phyloP scores from a whole-genome alignment of 306 rosid genomes.

The Prunus armeniaca region DNA sequence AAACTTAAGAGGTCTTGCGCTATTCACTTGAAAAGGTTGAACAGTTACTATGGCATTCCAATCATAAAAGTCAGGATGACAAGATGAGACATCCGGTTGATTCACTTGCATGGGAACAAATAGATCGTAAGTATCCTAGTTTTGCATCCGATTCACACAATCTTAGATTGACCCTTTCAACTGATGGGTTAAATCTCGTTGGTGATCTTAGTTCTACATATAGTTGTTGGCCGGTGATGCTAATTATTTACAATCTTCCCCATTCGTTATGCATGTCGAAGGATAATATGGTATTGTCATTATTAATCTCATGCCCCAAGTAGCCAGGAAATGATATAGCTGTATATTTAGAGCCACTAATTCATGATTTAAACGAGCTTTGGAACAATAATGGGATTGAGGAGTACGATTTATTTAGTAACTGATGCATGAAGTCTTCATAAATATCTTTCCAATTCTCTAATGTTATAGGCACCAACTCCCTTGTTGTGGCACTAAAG shows the following conservation, averaged over 20 bases:
- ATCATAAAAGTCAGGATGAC: not conserved
- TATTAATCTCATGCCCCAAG: not conserved
- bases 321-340: not conserved
- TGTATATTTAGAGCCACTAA: not conserved
- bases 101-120: not conserved
- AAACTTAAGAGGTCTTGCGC: not conserved
- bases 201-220: not conserved
- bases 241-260: not conserved
- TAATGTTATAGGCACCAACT: not conserved
- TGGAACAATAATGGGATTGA: not conserved
- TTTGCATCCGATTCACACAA: not conserved
- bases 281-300: not conserved
- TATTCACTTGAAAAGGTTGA: not conserved
- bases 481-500: not conserved
- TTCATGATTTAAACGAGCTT: not conserved
- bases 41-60: not conserved
- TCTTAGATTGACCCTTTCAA: not conserved
- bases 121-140: not conserved
- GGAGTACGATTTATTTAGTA: not conserved
- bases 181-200: not conserved
- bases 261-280: not conserved
- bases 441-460: not conserved
- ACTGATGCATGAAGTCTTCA: not conserved
- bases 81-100: not conserved
- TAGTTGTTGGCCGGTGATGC: constrained; percentile 3